Evolutionary conservation across 495 filamentous ascomycete genomes (phyloP), one percentile per base, ranked within the genome.

Genomic region (Aspergillus bridgeri): DNA sequence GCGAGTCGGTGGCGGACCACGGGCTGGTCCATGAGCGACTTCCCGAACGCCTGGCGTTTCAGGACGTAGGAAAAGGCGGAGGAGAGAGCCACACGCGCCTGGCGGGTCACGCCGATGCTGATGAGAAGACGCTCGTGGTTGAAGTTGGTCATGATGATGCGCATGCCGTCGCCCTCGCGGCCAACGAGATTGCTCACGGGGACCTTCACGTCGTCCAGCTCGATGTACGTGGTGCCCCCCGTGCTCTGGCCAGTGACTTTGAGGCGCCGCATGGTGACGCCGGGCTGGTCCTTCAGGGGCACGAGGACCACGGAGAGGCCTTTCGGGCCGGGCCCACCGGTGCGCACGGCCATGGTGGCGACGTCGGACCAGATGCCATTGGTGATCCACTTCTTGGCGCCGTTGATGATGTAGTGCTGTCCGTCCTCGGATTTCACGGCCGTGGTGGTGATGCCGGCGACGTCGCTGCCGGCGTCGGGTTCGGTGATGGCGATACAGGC

Each of bases 341-440:
- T 91, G n/a, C 87, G 83, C 1, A 91, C 89, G 5, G 87, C 88
- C 83, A 89, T 91, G 42, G 81, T 82, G 13, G 81, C 76, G 65
- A 86, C 88, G 58, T 89, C 83, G 6, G 84, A 78, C 87, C 86
- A 91, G 59, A 90, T 85, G 8, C 87, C 88, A 65, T 90, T 92
- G 1, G 88, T 90, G 61, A 89, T 89, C 83, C 89, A 92, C 76
- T 92, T 92, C 79, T 92, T 92, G 0, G 78, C 78, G 27, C 89
- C 89, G 53, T 89, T 91, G 27, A 92, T 67, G 29, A 91, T 78
- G 58, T 88, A 92, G 62, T 83, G 71, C 61, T 82, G 83, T 29
- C 87, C 86, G 59, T 88, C 84, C 18, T 70, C 66, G 3, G 75
- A 82, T 70, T 85, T 88, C 6, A 68, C 72, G 3, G 89, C 89